Evolutionary conservation across 805 yeast species (phyloP).

Genomic region (Kodamaea kaohsiungensis): DNA sequence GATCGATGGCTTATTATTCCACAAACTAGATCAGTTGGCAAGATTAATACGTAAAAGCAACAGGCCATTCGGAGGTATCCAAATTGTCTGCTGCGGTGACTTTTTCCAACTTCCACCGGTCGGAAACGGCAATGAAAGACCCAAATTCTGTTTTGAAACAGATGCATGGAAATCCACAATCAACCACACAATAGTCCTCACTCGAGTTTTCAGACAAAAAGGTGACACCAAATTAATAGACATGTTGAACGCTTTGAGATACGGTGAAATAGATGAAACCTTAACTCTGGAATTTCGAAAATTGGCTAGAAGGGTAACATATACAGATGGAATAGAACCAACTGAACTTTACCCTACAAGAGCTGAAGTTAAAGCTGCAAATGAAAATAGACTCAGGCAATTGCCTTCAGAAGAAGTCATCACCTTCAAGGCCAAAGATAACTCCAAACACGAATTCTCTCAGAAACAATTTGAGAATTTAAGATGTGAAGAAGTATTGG

Average conservation of each 20-base stretch:
- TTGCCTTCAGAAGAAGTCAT: conserved; percentile 44
- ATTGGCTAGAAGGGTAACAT: conserved; percentile 57
- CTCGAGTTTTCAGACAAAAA: conserved; percentile 83
- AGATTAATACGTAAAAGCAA: conserved; percentile 50
- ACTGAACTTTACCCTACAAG: conserved; percentile 90
- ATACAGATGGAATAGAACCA: conserved; percentile 79
- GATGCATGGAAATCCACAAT: conserved; percentile 66
- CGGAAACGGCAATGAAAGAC: conserved; percentile 25
- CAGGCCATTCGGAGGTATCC: conserved; percentile 92
- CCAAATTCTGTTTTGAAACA: conserved; percentile 73
- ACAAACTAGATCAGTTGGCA: conserved; percentile 73
- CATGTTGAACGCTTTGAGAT: conserved; percentile 78
- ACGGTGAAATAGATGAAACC: conserved; percentile 59
- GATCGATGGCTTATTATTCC: conserved; percentile 80
- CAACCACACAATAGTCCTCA: conserved; percentile 64
- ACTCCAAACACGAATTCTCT: conserved; percentile 20
- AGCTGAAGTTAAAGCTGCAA: conserved; percentile 79
- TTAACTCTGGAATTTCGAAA: conserved; percentile 50
- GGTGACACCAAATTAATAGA: conserved; percentile 75
- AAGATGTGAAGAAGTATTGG: conserved; percentile 68
- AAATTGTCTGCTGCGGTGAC: conserved; percentile 88
- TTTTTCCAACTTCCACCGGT: conserved; percentile 96
- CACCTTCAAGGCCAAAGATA: conserved; percentile 46
- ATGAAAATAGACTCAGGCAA: conserved; percentile 38
- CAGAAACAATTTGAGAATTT: conserved; percentile 51